phyloP scores from a whole-genome alignment of 1,284 basidiomycete species.

The Microbotryum lychnidis-dioicae region DNA sequence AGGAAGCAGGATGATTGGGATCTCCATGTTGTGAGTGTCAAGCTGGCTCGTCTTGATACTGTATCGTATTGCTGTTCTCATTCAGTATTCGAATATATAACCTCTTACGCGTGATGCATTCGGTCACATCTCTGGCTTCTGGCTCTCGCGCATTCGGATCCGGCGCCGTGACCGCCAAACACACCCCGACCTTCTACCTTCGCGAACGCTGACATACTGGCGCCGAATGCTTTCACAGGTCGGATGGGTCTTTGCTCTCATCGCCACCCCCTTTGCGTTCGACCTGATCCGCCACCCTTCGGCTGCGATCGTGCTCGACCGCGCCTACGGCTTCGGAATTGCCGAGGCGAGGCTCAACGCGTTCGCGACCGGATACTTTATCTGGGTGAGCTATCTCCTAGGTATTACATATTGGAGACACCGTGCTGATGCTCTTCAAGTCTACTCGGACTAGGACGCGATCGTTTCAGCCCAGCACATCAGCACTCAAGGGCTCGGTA shows the following conservation, averaged over 20 bases:
- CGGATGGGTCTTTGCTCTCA: slow-evolving; percentile 34
- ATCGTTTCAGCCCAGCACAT: slow-evolving; percentile 35
- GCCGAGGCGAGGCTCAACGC: slow-evolving; percentile 21
- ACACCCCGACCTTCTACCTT: not conserved
- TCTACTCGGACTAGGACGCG: slow-evolving; percentile 38
- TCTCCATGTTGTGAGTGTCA: slow-evolving; percentile 39
- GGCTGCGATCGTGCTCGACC: slow-evolving; percentile 13
- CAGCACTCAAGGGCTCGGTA: slow-evolving; percentile 34
- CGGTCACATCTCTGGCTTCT: slow-evolving; percentile 30
- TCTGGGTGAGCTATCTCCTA: slow-evolving; percentile 28
- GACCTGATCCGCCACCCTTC: slow-evolving; percentile 16
- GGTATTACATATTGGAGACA: slow-evolving; percentile 23
- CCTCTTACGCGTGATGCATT: slow-evolving; percentile 10
- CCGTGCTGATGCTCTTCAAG: not conserved
- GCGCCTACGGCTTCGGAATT: slow-evolving; percentile 17
- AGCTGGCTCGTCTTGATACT: not conserved
- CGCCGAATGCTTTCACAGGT: slow-evolving; percentile 29
- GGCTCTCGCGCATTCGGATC: not conserved
- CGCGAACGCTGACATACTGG: not conserved
- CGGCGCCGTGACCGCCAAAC: not conserved
- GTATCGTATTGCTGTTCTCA: slow-evolving; percentile 33
- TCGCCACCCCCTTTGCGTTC: slow-evolving; percentile 25
- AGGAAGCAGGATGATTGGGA: slow-evolving; percentile 39
- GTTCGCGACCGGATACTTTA: slow-evolving; percentile 28
- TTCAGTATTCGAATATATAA: too few relatives aligned